Percentiles rank a stretch among this genome's conserved stretches.
Evolutionary conservation across 371 early-diverging fungal species (phyloP).

Genomic region (Mucor velutinosus): DNA sequence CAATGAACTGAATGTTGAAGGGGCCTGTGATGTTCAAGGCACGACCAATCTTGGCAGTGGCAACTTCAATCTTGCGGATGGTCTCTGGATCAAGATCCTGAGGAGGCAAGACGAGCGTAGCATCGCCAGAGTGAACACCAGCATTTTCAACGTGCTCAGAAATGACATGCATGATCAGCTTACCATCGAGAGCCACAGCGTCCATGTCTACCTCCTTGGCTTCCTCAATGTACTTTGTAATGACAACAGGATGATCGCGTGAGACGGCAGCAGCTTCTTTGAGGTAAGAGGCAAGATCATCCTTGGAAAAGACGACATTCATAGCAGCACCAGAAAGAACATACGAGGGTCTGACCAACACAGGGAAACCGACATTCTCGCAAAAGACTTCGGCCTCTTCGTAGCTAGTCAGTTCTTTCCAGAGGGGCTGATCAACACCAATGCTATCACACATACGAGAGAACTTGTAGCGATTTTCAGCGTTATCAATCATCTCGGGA

Average conservation of each 20-base stretch:
- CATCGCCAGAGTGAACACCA: slow-evolving; percentile 97
- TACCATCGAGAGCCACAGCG: slow-evolving; percentile 90
- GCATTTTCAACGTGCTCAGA: slow-evolving; percentile 97
- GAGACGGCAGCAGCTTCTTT: slow-evolving; percentile 86
- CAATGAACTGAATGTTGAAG: slow-evolving; percentile 96
- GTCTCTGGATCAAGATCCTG: slow-evolving; percentile 90
- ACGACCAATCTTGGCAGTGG: slow-evolving; percentile 86
- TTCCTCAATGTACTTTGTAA: slow-evolving; percentile 93
- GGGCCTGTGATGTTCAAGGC: slow-evolving; percentile 94
- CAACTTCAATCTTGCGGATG: slow-evolving; percentile 80
- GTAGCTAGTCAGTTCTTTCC: slow-evolving; percentile 88
- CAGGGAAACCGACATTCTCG: slow-evolving; percentile 87
- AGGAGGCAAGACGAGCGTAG: slow-evolving; percentile 91
- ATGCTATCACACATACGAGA: slow-evolving; percentile 91
- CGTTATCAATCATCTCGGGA: slow-evolving; percentile 92
- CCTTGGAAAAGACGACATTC: slow-evolving; percentile 86
- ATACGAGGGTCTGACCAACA: slow-evolving; percentile 93
- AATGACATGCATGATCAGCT: slow-evolving; percentile 85
- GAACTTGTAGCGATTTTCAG: slow-evolving; percentile 96
- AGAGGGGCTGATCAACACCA: slow-evolving; percentile 93
- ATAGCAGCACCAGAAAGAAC: slow-evolving; percentile 96
- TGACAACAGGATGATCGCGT: slow-evolving; percentile 91
- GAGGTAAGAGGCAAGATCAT: slow-evolving; percentile 80
- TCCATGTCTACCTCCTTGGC: slow-evolving; percentile 97
- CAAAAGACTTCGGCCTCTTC: slow-evolving; percentile 86